Conservation (phyloP, 1,284 basidiomycete species). For the Leccinum solheimii region DNA sequence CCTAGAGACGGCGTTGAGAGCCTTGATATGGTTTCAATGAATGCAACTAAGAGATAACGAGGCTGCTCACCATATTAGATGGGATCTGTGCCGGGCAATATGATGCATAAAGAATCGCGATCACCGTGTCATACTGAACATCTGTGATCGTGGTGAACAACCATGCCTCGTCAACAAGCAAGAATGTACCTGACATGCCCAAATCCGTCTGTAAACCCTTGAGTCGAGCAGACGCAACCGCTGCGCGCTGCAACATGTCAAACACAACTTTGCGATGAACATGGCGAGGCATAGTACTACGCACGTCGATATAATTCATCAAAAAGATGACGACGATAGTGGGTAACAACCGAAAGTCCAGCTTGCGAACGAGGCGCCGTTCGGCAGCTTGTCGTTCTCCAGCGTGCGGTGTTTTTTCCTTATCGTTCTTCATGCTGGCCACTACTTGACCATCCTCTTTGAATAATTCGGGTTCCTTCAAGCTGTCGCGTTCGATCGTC, state of each 20-base stretch:
- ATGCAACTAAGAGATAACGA: constrained; percentile 50
- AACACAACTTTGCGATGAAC: neutral
- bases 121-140: neutral
- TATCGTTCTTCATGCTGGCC: neutral
- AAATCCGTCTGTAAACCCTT: constrained; percentile 1
- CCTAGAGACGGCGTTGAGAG: neutral
- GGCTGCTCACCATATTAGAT: neutral
- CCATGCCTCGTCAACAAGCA: neutral
- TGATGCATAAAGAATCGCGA: neutral
- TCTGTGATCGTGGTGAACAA: neutral
- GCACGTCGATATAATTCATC: constrained; percentile 71
- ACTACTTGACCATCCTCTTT: constrained; percentile 1
- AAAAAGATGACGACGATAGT: constrained; percentile 63
- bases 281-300: constrained; percentile 19
- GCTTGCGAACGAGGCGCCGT: constrained; percentile 48
- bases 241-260: constrained; percentile 46
- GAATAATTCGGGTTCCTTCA: constrained; percentile 16
- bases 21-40: constrained; percentile 42
- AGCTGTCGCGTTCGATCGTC: constrained; percentile 15
- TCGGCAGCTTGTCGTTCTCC: constrained; percentile 34
- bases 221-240: constrained; percentile 39
- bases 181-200: neutral
- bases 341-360: constrained; percentile 61
- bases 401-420: neutral
- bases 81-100: constrained; percentile 1